Evolutionary conservation across 169 alveolate species (phyloP).

Genomic region (Eimeria mitis): DNA sequence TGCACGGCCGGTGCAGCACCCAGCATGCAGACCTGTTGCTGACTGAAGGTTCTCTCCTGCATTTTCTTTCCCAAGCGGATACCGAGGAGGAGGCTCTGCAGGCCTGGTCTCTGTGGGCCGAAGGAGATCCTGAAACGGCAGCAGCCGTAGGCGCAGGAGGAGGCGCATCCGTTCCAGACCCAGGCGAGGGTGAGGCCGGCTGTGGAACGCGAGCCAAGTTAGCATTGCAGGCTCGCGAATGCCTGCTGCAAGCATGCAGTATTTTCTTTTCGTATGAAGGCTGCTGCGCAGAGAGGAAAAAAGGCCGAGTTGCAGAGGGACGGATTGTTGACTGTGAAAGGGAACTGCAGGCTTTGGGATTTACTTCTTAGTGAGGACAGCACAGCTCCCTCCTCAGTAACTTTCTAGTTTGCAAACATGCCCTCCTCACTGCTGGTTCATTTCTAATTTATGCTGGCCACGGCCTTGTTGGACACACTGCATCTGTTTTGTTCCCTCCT

Average conservation of each 20-base stretch:
- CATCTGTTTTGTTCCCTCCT: neutral
- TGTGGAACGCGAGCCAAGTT: slow-evolving; percentile 26
- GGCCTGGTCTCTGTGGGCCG: slow-evolving; percentile 49
- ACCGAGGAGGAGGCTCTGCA: slow-evolving; percentile 27
- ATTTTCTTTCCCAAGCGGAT: slow-evolving; percentile 22
- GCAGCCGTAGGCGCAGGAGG: neutral
- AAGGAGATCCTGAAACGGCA: slow-evolving; percentile 1
- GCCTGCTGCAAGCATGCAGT: slow-evolving; percentile 57
- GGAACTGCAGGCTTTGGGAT: slow-evolving; percentile 35
- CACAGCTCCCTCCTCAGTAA: neutral
- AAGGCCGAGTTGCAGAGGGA: slow-evolving; percentile 26
- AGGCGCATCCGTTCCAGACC: neutral
- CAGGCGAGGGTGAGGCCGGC: neutral
- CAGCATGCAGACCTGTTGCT: slow-evolving; percentile 39
- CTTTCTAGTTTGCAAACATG: neutral
- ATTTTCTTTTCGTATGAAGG: slow-evolving; percentile 48
- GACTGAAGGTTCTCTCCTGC: slow-evolving; percentile 50
- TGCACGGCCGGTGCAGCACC: slow-evolving; percentile 36
- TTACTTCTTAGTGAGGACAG: neutral
- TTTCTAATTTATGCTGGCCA: neutral
- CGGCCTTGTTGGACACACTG: neutral
- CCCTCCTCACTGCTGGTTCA: neutral
- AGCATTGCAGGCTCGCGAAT: slow-evolving; percentile 40
- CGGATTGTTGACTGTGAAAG: slow-evolving; percentile 43
- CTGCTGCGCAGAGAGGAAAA: slow-evolving; percentile 24